phyloP scores from a whole-genome alignment of 176 grass and related monocot genomes.

The Saccharum officinarum region DNA sequence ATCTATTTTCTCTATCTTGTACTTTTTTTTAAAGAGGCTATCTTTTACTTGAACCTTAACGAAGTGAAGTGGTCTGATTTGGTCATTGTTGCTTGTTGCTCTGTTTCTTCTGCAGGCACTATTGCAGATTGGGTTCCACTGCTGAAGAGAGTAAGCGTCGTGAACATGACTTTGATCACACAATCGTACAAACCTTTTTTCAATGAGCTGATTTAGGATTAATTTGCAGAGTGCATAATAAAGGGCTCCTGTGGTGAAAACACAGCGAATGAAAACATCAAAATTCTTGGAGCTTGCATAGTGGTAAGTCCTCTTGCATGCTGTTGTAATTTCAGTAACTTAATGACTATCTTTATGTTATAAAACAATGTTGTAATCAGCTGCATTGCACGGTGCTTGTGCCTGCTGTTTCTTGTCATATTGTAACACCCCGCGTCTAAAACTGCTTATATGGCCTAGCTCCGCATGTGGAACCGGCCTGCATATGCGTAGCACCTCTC shows the following conservation, averaged over 20 bases:
- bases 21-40: neutral
- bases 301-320: constrained; percentile 47
- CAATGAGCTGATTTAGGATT: constrained; percentile 1
- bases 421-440: no score
- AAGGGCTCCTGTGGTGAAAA: constrained; percentile 52
- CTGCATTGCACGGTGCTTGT: neutral
- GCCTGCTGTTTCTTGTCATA: neutral
- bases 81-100: neutral
- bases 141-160: constrained; percentile 56
- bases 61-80: neutral
- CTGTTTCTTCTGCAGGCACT: constrained; percentile 64
- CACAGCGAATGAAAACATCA: constrained; percentile 29
- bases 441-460: no score
- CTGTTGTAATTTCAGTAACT: neutral
- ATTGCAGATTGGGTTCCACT: constrained; percentile 77
- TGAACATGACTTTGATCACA: neutral
- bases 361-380: neutral
- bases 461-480: no score
- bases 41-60: neutral
- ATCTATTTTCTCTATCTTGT: constrained; percentile 1
- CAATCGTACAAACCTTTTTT: neutral
- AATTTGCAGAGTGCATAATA: constrained; percentile 71
- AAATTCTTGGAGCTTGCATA: constrained; percentile 50
- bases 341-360: neutral
- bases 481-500: no score